Evolutionary conservation across 1,139 yeast species (phyloP), one percentile per base, ranked within the genome.

Genomic region (Candida glucosophila): DNA sequence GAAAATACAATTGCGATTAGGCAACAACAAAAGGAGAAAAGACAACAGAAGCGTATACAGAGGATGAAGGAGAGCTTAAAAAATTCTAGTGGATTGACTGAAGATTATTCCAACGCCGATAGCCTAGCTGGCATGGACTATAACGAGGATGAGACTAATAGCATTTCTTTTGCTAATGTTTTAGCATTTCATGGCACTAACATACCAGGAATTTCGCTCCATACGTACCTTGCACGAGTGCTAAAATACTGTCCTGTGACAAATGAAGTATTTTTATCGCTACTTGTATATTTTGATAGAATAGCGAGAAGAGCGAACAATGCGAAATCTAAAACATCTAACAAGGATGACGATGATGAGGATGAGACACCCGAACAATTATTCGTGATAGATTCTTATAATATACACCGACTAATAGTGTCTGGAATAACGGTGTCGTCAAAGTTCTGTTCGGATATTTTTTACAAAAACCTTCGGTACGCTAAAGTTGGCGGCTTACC

Each of bases 401-500:
- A 90, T 50, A 86, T 90, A 37, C 99, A 90, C 55, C 67, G 99
- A 35, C 67, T 90, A 33, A 83, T 90, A 28, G 90, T 90, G 23
- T 82, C 95, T n/a, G 98, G 97, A 6, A 81, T 92, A 29, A 90
- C 98, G 0, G 97, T 90, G 13, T 85, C 95, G 13, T 81, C 95
- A 22, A 90, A 90, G 57, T 92, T 90, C 52, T 88, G 88, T 52
- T 79, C 93, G 40, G 99, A 90, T 55, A 86, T 90, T 27, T 92
- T 90, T 49, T 90, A 92, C 65, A 90, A 92, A 47, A 90, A 92
- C 53, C 77, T 93, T 29, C 71, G 99, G 36, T 90, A 92, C 50
- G 97, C 98, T 14, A 85, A 90, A 52, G 97, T 90, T 22, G 98
- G 99, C 6, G 99, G 99, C 2, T 67, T 90, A 30, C 95, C 97